Percentiles rank a stretch among this genome's conserved stretches.
These are phyloP conservation scores for Penicillium sp. DNA, from an alignment of 2,329 filamentous ascomycete species.

Conservation along the genomic window DNA sequence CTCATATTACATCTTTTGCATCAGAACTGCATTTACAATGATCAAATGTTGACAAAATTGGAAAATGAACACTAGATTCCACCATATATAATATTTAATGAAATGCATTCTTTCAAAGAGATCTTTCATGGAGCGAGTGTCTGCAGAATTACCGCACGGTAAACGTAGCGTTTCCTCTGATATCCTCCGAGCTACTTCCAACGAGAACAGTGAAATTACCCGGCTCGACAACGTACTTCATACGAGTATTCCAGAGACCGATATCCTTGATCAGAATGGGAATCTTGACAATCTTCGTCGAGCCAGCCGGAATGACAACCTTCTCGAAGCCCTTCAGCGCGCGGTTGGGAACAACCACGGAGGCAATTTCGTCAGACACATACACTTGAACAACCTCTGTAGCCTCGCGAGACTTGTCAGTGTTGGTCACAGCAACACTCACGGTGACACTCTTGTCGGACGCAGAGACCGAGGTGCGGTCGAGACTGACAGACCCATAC, in stretches of 20 bases:
- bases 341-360: constrained; percentile 66
- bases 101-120: neutral
- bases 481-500: constrained; percentile 47
- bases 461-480: constrained; percentile 53
- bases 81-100: neutral
- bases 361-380: constrained; percentile 64
- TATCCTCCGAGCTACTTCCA: constrained; percentile 54
- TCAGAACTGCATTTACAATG: neutral
- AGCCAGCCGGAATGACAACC: constrained; percentile 62
- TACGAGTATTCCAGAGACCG: constrained; percentile 61
- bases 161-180: constrained; percentile 39
- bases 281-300: constrained; percentile 59
- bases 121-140: neutral
- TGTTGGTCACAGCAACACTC: constrained; percentile 66
- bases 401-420: constrained; percentile 56
- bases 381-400: constrained; percentile 72
- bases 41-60: neutral
- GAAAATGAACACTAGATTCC: neutral
- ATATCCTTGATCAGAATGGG: constrained; percentile 55
- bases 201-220: constrained; percentile 67
- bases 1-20: neutral
- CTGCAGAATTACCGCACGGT: constrained; percentile 26
- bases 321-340: constrained; percentile 70
- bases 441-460: constrained; percentile 59
- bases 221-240: constrained; percentile 75